A percentile compares a stretch with the other conserved stretches of the same genome.
Conservation (phyloP, 1,284 basidiomycete genomes). For the Boletus hoseneyae region DNA sequence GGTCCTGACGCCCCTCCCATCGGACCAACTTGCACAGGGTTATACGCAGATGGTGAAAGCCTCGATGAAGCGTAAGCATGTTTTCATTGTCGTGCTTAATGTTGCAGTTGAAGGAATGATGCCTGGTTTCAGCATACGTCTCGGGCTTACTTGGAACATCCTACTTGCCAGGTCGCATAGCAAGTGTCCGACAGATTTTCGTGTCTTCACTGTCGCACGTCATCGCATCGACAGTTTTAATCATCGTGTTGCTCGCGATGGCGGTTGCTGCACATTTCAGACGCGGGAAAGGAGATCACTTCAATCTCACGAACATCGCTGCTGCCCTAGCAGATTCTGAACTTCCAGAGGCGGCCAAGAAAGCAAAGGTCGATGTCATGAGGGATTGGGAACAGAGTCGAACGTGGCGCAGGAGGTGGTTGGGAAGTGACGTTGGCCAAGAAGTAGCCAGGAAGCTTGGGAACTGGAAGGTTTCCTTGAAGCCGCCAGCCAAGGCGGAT, state of each 20-base stretch:
- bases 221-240: conserved; percentile 5
- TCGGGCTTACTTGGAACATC: conserved; percentile 10
- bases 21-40: conserved; percentile 5
- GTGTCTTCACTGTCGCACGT: conserved; percentile 16
- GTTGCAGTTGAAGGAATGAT: neutral
- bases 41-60: conserved; percentile 12
- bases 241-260: conserved; percentile 4
- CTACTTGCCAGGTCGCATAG: conserved; percentile 16
- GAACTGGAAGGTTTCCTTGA: conserved; percentile 8
- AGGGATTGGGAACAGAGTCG: neutral
- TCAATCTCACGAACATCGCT: conserved; percentile 17
- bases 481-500: neutral
- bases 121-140: conserved; percentile 7
- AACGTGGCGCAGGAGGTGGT: neutral
- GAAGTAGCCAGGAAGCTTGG: conserved; percentile 9
- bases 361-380: neutral
- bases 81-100: neutral
- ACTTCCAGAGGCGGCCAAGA: conserved; percentile 9
- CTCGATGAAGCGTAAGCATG: conserved; percentile 15
- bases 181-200: conserved; percentile 7
- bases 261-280: conserved; percentile 7
- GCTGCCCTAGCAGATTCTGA: conserved; percentile 13
- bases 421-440: conserved; percentile 2
- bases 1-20: conserved; percentile 6
- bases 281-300: conserved; percentile 10